These are phyloP conservation scores for Mortierella alpina DNA, from an alignment of 192 early-diverging fungal genomes.

Conservation along the genomic window DNA sequence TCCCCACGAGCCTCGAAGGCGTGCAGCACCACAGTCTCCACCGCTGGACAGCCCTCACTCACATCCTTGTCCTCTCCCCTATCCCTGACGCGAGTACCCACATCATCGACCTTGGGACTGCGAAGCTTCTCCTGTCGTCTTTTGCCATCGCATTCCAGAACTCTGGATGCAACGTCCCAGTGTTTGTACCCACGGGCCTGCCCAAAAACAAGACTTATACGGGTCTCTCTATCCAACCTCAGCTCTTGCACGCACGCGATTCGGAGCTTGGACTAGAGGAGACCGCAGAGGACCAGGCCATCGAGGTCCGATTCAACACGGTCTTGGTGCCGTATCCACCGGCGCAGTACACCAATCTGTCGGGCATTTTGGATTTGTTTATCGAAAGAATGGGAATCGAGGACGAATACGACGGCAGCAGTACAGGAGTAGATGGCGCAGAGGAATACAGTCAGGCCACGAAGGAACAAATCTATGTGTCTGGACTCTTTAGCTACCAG, in stretches of 20 bases:
- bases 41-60: constrained; percentile 71
- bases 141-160: constrained; percentile 76
- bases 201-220: constrained; percentile 41
- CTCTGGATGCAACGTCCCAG: constrained; percentile 71
- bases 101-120: constrained; percentile 68
- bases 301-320: constrained; percentile 53
- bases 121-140: constrained; percentile 73
- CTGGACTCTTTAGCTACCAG: constrained; percentile 61
- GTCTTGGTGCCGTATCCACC: constrained; percentile 47
- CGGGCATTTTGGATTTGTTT: constrained; percentile 53
- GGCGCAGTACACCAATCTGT: constrained; percentile 44
- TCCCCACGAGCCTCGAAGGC: constrained; percentile 33
- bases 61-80: constrained; percentile 64
- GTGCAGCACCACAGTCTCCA: constrained; percentile 67
- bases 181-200: constrained; percentile 67
- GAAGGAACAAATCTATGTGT: constrained; percentile 50
- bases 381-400: constrained; percentile 49
- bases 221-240: constrained; percentile 46
- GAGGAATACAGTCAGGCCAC: constrained; percentile 25
- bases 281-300: constrained; percentile 38
- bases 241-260: constrained; percentile 12
- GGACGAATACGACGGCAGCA: constrained; percentile 9
- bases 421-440: constrained; percentile 3
- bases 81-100: constrained; percentile 19
- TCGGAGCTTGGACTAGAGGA: constrained; percentile 39